Evolutionary conservation across 2,329 filamentous ascomycete species (phyloP).

Genomic region (Neurospora crassa): DNA sequence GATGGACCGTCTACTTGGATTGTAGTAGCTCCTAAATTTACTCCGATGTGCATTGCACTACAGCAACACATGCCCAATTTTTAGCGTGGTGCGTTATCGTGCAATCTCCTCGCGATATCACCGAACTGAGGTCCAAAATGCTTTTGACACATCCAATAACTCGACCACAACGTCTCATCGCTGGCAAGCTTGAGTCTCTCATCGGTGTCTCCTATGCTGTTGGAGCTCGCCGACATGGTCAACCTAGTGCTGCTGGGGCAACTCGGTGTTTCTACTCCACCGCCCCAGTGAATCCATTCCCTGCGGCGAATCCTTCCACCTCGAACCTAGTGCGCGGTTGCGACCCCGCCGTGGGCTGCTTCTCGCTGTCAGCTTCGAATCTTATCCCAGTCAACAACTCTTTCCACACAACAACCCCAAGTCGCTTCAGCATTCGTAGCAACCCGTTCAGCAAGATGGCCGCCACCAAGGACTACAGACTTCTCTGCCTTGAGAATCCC

Average conservation of each 20-base stretch:
- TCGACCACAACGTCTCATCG: background rate
- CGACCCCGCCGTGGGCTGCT: background rate
- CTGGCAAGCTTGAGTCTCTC: background rate
- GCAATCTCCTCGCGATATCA: background rate
- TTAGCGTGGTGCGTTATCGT: background rate
- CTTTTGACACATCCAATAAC: background rate
- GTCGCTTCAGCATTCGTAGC: slow-evolving; percentile 7
- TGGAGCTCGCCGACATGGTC: background rate
- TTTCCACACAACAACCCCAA: slow-evolving; percentile 10
- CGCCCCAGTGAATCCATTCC: background rate
- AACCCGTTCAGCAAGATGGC: slow-evolving; percentile 48
- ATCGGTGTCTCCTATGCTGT: background rate
- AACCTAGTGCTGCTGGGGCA: background rate
- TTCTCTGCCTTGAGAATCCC: slow-evolving; percentile 94
- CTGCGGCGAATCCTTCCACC: background rate
- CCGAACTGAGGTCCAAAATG: background rate
- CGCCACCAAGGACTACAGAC: slow-evolving; percentile 67
- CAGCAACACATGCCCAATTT: background rate
- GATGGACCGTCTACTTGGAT: background rate
- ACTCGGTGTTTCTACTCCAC: background rate
- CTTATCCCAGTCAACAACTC: slow-evolving; percentile 1
- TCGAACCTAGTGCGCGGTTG: background rate
- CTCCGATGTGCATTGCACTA: background rate
- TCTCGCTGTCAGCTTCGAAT: background rate
- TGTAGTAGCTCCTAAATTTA: background rate